Base-by-base conservation (phyloP, 768 basidiomycete genomes). In the Tulasnella sp. region DNA sequence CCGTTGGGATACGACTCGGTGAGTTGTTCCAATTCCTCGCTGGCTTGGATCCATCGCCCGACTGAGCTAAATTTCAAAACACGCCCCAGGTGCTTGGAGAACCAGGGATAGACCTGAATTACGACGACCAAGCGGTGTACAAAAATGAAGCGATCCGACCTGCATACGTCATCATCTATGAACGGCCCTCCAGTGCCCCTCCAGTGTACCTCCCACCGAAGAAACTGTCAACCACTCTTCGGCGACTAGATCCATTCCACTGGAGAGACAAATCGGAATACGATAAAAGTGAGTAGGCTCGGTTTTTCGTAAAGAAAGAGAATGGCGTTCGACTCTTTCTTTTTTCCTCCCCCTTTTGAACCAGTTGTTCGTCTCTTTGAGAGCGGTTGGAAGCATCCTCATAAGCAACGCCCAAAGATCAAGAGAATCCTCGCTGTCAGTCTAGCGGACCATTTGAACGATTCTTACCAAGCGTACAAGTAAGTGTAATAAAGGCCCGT, bases 1-100 rank as follows among this genome's bases (percentile, higher is more conserved):
- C 73, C 73, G 17, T 22, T 17, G 7, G 52, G 49, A 6, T 67
- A 58, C 52, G 36, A 74, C 36, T 74, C 73, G 17, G 73, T 74
- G 17, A 25, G 73, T 52, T 12, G 37, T 34, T 34, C 31, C 1
- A 5, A 15, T n/a, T 7, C 29, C 6, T 34, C 25, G 31, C 6
- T 22, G 49, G 17, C n/a, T 19, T 52, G 49, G 39, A 40, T 40
- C 39, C 39, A 40, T 12, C 39, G n/a, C n/a, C n/a, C n/a, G n/a
- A n/a, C n/a, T n/a, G n/a, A n/a, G n/a, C n/a, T n/a, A n/a, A n/a
- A n/a, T n/a, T n/a, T n/a, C n/a, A n/a, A n/a, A n/a, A n/a, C n/a
- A n/a, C n/a, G n/a, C n/a, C 14, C 42, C 1, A 71, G 70, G 22
- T 71, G 4, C 0, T 39, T 1, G 70, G 70, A 12, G 14, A 71